Conservation (phyloP, 176 grass and related monocot species). For the Ensete ventricosum region DNA sequence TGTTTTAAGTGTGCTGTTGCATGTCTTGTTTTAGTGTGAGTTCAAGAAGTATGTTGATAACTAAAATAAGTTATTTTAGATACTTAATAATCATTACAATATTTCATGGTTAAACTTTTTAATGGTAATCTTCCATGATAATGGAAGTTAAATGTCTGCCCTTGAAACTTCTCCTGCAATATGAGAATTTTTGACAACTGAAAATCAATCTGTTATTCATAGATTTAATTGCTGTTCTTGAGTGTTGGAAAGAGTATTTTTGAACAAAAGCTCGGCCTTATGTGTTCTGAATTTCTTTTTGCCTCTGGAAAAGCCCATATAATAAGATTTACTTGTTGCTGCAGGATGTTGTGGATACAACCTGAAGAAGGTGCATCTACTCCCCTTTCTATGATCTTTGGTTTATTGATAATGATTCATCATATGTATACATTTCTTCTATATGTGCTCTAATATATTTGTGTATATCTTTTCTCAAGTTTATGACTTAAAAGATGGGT, state of each 20-base stretch:
- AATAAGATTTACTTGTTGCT: background rate
- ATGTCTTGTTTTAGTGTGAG: too few relatives aligned
- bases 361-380: conserved; percentile 16
- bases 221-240: background rate
- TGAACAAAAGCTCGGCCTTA: background rate
- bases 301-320: background rate
- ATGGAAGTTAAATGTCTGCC: background rate
- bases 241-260: background rate
- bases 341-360: conserved; percentile 18
- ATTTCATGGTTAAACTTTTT: background rate
- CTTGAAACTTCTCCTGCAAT: background rate
- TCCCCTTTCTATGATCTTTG: background rate
- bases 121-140: background rate
- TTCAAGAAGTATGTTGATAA: too few relatives aligned
- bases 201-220: background rate
- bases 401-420: conserved; percentile 2
- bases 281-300: background rate
- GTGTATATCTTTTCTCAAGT: background rate
- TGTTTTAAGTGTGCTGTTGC: too few relatives aligned
- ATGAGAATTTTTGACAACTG: background rate
- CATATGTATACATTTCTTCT: background rate
- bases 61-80: too few relatives aligned
- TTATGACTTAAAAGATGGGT: background rate
- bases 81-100: background rate
- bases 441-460: background rate